Evolutionary conservation across 2,329 filamentous ascomycete species (phyloP), one percentile per base, ranked within the genome.

Genomic region (Zalaria obscura): DNA sequence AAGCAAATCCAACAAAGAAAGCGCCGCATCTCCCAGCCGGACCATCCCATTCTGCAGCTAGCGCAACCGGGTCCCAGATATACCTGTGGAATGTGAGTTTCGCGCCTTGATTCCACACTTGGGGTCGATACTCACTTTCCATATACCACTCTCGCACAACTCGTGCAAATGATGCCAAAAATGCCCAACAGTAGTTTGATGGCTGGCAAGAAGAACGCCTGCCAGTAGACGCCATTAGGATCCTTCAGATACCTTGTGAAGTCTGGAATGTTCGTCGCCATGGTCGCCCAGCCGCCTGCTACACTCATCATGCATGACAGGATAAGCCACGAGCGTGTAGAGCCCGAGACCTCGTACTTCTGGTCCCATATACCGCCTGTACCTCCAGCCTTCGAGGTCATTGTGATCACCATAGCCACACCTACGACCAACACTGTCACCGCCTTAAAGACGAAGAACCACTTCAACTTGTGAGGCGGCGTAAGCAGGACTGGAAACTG

Each of bases 131-230:
- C 18, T 18, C 18, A 18, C 18, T 18, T 37, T 18, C 69, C 73
- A 40, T 70, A 73, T 41, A 72, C 66, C 7, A 72, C 65, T 29
- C 66, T 63, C 29, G 65, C 66, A 5, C 73, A 72, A 0, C 69
- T 72, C 0, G 75, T 73, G 18, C 72, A 70, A 31, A 76, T 66
- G 50, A 79, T 76, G 27, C 76, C 76, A 45, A 73, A 55, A 65
- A 72, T 44, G 60, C 59, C 51, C 68, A 53, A 47, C 18, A 51
- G 39, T 29, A 68, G 71, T 52, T 70, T 70, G 45, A 73, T 57
- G 3, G 70, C 51, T 1, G 70, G 70, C 3, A 74, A 60, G 46
- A 62, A 56, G 27, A 61, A 42, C 3, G 53, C 54, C 46, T 64
- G 59, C 46, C 60, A 54, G 41, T 61, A 56, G 27, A 55, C 52